Evolutionary conservation across 2,329 filamentous ascomycete species (phyloP).

Genomic region (Sphaerostilbella broomeana): DNA sequence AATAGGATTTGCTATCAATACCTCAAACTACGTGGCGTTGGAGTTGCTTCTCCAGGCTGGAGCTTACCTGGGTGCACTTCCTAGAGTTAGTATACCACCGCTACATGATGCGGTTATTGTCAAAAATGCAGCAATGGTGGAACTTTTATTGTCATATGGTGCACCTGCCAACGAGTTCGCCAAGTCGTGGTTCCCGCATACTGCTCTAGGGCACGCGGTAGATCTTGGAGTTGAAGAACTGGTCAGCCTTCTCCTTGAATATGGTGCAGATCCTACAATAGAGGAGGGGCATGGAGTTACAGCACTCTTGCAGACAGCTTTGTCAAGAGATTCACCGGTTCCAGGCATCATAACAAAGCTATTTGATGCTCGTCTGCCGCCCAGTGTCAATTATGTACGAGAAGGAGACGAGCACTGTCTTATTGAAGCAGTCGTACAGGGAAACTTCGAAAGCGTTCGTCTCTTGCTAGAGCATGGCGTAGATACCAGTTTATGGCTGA

Average conservation of each 20-base stretch:
- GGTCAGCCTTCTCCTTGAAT: constrained; percentile 17
- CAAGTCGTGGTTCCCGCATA: constrained; percentile 5
- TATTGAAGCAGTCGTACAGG: constrained; percentile 6
- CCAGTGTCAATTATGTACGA: constrained; percentile 15
- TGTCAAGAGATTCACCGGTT: constrained; percentile 1
- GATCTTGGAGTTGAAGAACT: constrained; percentile 12
- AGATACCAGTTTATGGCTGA: constrained; percentile 15
- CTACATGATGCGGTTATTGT: constrained; percentile 11
- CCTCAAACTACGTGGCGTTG: constrained; percentile 8
- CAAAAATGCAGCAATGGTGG: constrained; percentile 10
- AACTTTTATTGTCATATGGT: constrained; percentile 14
- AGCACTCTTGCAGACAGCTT: constrained; percentile 14
- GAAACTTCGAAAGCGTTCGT: constrained; percentile 12
- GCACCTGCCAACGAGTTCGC: constrained; percentile 13
- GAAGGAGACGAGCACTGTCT: constrained; percentile 11
- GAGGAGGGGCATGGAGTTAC: constrained; percentile 17
- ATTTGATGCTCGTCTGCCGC: constrained; percentile 14
- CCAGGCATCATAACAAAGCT: constrained; percentile 14
- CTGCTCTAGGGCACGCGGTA: constrained; percentile 18
- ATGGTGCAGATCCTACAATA: constrained; percentile 20
- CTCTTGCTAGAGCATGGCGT: constrained; percentile 18
- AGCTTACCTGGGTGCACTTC: constrained; percentile 14
- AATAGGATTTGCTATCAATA: constrained; percentile 13
- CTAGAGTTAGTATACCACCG: constrained; percentile 7
- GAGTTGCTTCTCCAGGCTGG: constrained; percentile 16